phyloP scores from a whole-genome alignment of 2,329 filamentous ascomycete genomes.

The Penicillium oxalicum region DNA sequence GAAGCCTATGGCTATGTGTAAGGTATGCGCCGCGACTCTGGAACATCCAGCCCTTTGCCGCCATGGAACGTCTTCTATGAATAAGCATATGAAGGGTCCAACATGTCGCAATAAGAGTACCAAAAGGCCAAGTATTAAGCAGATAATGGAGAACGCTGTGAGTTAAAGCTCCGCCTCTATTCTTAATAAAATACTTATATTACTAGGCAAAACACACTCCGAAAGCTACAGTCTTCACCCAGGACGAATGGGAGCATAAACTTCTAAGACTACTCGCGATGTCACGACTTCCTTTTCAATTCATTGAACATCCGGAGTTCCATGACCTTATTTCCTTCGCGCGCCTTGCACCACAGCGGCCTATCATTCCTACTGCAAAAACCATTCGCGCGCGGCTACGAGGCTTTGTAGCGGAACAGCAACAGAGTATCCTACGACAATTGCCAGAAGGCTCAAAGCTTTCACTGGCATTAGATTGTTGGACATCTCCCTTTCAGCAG shows the following conservation, averaged over 20 bases:
- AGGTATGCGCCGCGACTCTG: neutral
- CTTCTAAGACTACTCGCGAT: neutral
- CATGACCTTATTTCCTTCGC: neutral
- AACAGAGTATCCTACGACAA: neutral
- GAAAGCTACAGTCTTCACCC: neutral
- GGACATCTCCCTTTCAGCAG: neutral
- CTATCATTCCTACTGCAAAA: neutral
- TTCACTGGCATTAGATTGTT: constrained; percentile 2
- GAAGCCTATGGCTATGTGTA: neutral
- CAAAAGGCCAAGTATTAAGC: neutral
- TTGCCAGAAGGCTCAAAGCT: neutral
- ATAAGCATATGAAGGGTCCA: neutral
- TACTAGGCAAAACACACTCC: neutral
- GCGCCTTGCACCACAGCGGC: neutral
- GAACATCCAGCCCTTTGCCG: neutral
- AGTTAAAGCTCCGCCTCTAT: neutral
- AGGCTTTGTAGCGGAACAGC: neutral
- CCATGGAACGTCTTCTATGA: neutral
- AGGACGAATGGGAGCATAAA: neutral
- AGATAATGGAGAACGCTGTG: neutral
- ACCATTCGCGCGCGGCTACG: neutral
- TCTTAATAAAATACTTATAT: neutral
- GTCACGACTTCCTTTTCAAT: neutral
- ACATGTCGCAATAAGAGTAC: neutral
- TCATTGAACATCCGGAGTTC: neutral